phyloP scores from a whole-genome alignment of 306 rosid genomes.

The Cicer pinnatifidum region DNA sequence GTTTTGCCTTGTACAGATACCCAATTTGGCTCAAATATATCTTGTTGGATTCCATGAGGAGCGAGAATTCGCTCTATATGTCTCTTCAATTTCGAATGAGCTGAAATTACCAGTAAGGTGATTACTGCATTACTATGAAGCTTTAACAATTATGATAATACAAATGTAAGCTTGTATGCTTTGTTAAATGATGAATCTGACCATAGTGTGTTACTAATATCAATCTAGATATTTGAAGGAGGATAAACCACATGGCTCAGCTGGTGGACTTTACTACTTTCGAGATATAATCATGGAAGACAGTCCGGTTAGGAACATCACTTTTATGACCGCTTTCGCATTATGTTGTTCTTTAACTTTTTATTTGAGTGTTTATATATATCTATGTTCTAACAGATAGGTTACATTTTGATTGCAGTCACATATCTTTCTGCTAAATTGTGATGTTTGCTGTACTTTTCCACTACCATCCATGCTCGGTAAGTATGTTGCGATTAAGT shows the following conservation, averaged over 20 bases:
- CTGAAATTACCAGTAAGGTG: constrained; percentile 93
- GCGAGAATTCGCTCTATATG: constrained; percentile 89
- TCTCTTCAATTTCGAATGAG: constrained; percentile 91
- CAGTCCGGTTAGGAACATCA: constrained; percentile 63
- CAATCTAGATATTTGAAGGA: constrained; percentile 84
- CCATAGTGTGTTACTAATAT: constrained; percentile 31
- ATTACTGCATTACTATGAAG: constrained; percentile 30
- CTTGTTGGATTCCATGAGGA: constrained; percentile 93
- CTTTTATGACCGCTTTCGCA: background rate
- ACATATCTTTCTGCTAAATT: constrained; percentile 84
- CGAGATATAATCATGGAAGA: constrained; percentile 93
- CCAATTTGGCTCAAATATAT: constrained; percentile 84
- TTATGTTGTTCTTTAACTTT: constrained; percentile 14
- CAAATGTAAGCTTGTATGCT: background rate
- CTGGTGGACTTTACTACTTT: constrained; percentile 84
- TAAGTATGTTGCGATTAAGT: constrained; percentile 51
- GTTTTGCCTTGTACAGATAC: constrained; percentile 60
- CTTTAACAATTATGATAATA: background rate
- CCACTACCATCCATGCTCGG: constrained; percentile 89
- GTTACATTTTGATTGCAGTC: constrained; percentile 65
- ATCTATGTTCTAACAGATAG: constrained; percentile 24
- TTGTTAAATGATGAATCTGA: constrained; percentile 38
- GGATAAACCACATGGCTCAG: constrained; percentile 97
- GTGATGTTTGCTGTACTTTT: constrained; percentile 97
- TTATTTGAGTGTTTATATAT: background rate